Evolutionary conservation across 2,329 filamentous ascomycete genomes (phyloP), one percentile per base, ranked within the genome.

Genomic region (Colletotrichum sp.): DNA sequence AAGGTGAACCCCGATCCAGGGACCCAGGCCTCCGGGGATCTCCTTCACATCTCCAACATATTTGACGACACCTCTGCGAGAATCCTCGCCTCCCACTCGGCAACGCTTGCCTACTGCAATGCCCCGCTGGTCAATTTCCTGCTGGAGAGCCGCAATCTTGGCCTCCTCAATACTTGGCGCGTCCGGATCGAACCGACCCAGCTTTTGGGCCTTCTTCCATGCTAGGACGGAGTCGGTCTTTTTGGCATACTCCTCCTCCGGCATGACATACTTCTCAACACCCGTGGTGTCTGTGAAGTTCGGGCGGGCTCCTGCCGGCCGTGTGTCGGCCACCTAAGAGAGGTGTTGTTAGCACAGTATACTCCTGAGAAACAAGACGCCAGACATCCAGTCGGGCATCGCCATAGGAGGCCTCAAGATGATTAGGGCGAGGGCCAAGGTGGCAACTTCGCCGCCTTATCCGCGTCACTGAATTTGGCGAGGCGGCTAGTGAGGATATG

Each of bases 111-210:
- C 93, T 13, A 90, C 88, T 68, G 84, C 87, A 78, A 94, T 93
- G 85, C 93, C 93, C 83, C 93, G 91, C 71, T 90, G 89, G 78
- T 90, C 87, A 78, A 98, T 88, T 81, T 97, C 95, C 71, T 91
- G 90, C 78, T 93, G 89, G 56, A 93, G 89, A 52, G 93, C 93
- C 18, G 91, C 89, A 73, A 94, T 87, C 83, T 94, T 94, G 77
- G 94, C 91, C 82, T 95, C 89, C 82, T 96, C 93, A 26, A 94
- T 91, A 76, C 89, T 91, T 21, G 94, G 92, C 9, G 96, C 95
- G 79, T 93, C 89, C 15, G 97, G 97, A 82, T 98, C 95, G 85
- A 99, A 99, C 43, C 97, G 95, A 66, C 97, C 97, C n/a, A 98
- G 91, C 83, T 97, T 96, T 84, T 98, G 93, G n/a, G 92, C 88